Evolutionary conservation across 768 basidiomycete genomes (phyloP), one percentile per base, ranked within the genome.

Genomic region (Boletus rubescentipes): DNA sequence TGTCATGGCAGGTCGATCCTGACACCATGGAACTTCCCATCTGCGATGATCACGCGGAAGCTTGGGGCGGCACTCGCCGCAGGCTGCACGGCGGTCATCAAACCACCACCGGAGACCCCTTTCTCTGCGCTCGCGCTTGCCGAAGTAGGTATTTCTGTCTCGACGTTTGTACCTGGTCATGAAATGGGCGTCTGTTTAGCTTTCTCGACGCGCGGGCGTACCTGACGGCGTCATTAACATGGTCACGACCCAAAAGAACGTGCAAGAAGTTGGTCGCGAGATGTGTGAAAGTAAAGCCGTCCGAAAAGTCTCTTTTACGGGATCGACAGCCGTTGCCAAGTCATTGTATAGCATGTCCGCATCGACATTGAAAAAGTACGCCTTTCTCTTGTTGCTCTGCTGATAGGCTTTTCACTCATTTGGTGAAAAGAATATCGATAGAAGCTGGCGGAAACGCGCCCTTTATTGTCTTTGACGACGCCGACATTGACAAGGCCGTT

Each of bases 381-480:
- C 64, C 8, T 47, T 20, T 23, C 20, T 15, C 16, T 20, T 5
- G 42, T 46, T 20, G 6, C 32, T 34, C 16, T 21, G 32, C 10
- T 38, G n/a, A 16, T 43, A 10, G 11, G 23, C 52, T 26, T n/a
- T 44, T 18, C n/a, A 18, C 42, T 58, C 29, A 58, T 40, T 34
- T 34, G 46, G 16, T 39, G 35, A 45, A 45, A 43, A 76, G 84
- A 58, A 67, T 85, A 10, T 92, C 92, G 2, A 71, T 93, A 35
- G 93, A 96, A 73, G 90, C 93, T 29, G 93, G 94, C 14, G 96
- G 97, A 29, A 98, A 98, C 61, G 85, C 95, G 0, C 90, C 96
- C 0, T 94, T 99, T 71, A 97, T 98, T 61, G 90, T 99, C 8
- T 98, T 99, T 68, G 90, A 93, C 58, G 97, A 98, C 65, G 96